Conservation (phyloP, 2,329 filamentous ascomycete genomes). For the Periconia digitata region DNA sequence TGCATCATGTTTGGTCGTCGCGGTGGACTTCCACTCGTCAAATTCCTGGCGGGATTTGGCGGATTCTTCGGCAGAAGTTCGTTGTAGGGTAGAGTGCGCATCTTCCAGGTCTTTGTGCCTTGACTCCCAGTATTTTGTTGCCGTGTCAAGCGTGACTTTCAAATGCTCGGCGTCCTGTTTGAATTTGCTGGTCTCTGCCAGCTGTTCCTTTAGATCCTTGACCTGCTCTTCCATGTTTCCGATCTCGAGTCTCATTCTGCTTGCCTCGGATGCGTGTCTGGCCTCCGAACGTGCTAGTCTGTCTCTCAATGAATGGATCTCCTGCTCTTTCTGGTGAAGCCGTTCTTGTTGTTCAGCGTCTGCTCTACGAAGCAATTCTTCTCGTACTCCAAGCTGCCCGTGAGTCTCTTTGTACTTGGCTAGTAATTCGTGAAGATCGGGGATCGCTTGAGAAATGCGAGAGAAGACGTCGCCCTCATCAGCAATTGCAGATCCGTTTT, state of each 20-base stretch:
- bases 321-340: slow-evolving; percentile 54
- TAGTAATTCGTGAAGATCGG: slow-evolving; percentile 42
- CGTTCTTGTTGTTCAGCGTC: slow-evolving; percentile 54
- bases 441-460: slow-evolving; percentile 42
- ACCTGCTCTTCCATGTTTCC: slow-evolving; percentile 55
- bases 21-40: slow-evolving; percentile 47
- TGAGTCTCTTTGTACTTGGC: slow-evolving; percentile 54
- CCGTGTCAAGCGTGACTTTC: slow-evolving; percentile 31
- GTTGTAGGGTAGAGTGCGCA: slow-evolving; percentile 41
- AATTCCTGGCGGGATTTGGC: slow-evolving; percentile 41
- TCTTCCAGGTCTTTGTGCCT: slow-evolving; percentile 49
- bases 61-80: slow-evolving; percentile 39
- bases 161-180: slow-evolving; percentile 42
- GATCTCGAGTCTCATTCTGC: slow-evolving; percentile 54
- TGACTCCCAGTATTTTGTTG: slow-evolving; percentile 44
- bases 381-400: slow-evolving; percentile 51
- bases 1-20: slow-evolving; percentile 36
- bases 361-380: slow-evolving; percentile 53
- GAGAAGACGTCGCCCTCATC: slow-evolving; percentile 41
- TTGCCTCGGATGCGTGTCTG: slow-evolving; percentile 54
- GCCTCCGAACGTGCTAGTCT: slow-evolving; percentile 53
- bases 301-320: slow-evolving; percentile 54
- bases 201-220: slow-evolving; percentile 52
- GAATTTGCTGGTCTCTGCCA: slow-evolving; percentile 48
- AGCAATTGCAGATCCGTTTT: slow-evolving; percentile 36